A percentile compares a stretch with the other conserved stretches of the same genome.
Conservation (phyloP, 2,329 filamentous ascomycete species). For the Cadophora malorum region DNA sequence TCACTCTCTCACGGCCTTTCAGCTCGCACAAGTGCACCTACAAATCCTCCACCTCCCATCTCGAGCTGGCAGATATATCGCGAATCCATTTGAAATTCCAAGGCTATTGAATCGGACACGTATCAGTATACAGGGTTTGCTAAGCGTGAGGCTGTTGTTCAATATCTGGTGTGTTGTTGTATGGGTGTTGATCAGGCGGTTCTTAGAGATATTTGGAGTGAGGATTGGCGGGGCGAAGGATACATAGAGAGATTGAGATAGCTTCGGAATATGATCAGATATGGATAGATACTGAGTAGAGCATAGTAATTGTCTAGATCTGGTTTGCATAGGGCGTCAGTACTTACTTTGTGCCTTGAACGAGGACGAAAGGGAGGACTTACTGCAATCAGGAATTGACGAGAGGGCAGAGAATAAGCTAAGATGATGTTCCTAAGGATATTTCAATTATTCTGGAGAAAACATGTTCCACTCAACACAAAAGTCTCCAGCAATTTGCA, state of each 20-base stretch:
- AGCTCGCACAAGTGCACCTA: conserved; percentile 4
- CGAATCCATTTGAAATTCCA: conserved; percentile 17
- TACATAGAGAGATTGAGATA: background rate
- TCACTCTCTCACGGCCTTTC: background rate
- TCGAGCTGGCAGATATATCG: conserved; percentile 21
- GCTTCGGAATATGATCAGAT: no score
- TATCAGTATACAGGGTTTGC: conserved; percentile 8
- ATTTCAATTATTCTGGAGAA: background rate
- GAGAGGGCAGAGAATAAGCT: background rate
- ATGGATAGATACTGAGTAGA: no score
- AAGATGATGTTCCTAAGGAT: background rate
- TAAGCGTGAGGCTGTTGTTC: conserved; percentile 16
- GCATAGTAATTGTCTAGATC: no score
- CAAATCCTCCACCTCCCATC: conserved; percentile 17
- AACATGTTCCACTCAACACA: background rate
- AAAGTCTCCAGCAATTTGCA: no score
- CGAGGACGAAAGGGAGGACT: background rate
- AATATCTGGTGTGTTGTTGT: conserved; percentile 20
- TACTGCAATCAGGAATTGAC: background rate
- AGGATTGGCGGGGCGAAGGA: conserved; percentile 6
- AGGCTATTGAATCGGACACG: conserved; percentile 9
- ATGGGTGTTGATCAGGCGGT: conserved; percentile 16
- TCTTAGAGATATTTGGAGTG: conserved; percentile 16
- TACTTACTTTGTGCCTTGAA: background rate
- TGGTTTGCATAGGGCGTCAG: background rate